Conservation (phyloP, 192 early-diverging fungal species). For the Neocallimastix lanati region DNA sequence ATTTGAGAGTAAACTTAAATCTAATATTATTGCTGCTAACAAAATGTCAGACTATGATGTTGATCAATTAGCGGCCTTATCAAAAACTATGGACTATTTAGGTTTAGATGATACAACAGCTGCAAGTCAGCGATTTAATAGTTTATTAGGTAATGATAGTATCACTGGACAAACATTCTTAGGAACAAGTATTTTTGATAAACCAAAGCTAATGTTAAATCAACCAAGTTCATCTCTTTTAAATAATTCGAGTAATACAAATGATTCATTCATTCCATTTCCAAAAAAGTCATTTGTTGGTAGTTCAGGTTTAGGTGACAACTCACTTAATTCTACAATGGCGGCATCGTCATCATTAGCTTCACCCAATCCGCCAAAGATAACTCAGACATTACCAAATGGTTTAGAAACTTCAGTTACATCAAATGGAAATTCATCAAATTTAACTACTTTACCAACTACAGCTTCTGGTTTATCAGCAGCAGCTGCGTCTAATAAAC, state of each 20-base stretch:
- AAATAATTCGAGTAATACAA: not conserved
- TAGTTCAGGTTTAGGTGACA: not conserved
- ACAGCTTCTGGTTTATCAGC: not conserved
- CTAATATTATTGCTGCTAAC: not conserved
- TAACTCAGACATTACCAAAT: not conserved
- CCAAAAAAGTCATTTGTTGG: not conserved
- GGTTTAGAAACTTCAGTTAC: not conserved
- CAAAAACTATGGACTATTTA: slow-evolving; percentile 48
- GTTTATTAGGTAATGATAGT: not conserved
- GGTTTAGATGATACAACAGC: slow-evolving; percentile 37
- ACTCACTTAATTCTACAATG: not conserved
- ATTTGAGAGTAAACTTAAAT: not conserved
- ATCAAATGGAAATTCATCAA: not conserved
- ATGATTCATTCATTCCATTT: not conserved
- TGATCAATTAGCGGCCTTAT: slow-evolving; percentile 32
- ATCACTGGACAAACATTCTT: slow-evolving; percentile 7
- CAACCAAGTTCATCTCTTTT: slow-evolving; percentile 1
- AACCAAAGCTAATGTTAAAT: slow-evolving; percentile 2
- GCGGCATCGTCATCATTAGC: not conserved
- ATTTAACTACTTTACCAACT: not conserved
- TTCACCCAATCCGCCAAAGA: not conserved
- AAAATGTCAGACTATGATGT: not conserved
- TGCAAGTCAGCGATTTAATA: slow-evolving; percentile 2
- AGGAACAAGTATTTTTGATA: slow-evolving; percentile 3
- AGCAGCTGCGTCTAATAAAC: not conserved